Conservation (phyloP, 306 rosid species). For the Dryas octopetala region DNA sequence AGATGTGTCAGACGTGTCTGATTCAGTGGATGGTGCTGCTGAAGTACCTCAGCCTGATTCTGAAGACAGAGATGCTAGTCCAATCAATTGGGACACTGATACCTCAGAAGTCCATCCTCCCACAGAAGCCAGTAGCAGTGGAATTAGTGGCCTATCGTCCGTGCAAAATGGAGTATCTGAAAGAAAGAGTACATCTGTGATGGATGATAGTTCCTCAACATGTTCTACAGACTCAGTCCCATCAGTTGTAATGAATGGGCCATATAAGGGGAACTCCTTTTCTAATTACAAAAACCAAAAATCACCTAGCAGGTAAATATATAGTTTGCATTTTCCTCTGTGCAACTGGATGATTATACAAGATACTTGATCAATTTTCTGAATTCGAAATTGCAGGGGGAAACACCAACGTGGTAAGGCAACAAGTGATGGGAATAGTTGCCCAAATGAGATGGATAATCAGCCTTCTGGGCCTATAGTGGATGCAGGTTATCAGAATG, state of each 20-base stretch:
- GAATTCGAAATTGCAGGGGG: conserved; percentile 54
- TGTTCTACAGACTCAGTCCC: conserved; percentile 94
- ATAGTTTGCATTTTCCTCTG: conserved; percentile 19
- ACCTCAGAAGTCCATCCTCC: conserved; percentile 85
- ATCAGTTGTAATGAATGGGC: conserved; percentile 63
- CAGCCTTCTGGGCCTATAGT: conserved; percentile 55
- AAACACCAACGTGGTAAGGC: conserved; percentile 57
- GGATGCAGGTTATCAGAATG: conserved; percentile 43
- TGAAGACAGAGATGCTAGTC: conserved; percentile 88
- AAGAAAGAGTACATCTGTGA: conserved; percentile 53
- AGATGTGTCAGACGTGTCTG: conserved; percentile 79
- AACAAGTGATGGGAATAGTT: conserved; percentile 45
- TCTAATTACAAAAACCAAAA: conserved; percentile 61
- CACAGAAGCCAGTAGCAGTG: conserved; percentile 59
- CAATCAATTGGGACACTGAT: conserved; percentile 92
- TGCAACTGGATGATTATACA: neutral
- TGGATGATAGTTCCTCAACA: conserved; percentile 99
- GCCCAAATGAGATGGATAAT: conserved; percentile 64
- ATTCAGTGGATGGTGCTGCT: conserved; percentile 71
- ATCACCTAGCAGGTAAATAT: conserved; percentile 65
- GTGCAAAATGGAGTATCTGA: conserved; percentile 63
- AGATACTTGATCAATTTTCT: conserved; percentile 20
- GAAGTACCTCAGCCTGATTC: conserved; percentile 74
- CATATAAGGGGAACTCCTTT: conserved; percentile 49
- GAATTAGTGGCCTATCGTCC: conserved; percentile 51